phyloP scores from a whole-genome alignment of 495 filamentous ascomycete genomes.

The Glonium stellatum region DNA sequence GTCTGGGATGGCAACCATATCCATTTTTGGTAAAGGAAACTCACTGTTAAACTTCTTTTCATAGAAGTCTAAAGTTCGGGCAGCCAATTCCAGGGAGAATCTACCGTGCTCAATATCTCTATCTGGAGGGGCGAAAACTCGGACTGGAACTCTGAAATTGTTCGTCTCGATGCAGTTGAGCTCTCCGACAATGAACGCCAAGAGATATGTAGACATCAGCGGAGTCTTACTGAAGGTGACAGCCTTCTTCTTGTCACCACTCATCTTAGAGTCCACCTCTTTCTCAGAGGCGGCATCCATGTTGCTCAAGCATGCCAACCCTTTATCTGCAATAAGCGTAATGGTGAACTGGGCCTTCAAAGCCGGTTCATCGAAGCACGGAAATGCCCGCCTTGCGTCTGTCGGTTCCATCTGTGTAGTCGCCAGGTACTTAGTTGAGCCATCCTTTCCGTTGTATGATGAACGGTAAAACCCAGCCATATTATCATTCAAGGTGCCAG shows the following conservation, averaged over 20 bases:
- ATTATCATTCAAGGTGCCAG: constrained; percentile 65
- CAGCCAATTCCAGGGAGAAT: constrained; percentile 63
- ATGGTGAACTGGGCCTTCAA: constrained; percentile 68
- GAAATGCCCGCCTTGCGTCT: constrained; percentile 66
- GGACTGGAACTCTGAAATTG: constrained; percentile 64
- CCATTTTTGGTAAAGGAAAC: constrained; percentile 80
- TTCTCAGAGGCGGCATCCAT: constrained; percentile 68
- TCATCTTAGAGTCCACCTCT: constrained; percentile 50
- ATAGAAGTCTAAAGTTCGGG: constrained; percentile 62
- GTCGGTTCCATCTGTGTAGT: constrained; percentile 82
- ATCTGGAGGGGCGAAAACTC: constrained; percentile 60
- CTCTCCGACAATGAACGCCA: constrained; percentile 71
- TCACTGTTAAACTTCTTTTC: constrained; percentile 67
- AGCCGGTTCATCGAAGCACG: constrained; percentile 72
- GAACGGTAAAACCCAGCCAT: constrained; percentile 80
- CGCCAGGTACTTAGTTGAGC: constrained; percentile 56
- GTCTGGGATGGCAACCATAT: constrained; percentile 96
- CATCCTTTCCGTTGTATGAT: constrained; percentile 61
- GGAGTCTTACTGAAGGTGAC: constrained; percentile 70
- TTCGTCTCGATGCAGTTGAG: constrained; percentile 69
- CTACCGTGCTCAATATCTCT: constrained; percentile 59
- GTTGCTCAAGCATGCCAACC: constrained; percentile 70
- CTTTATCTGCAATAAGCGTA: constrained; percentile 65
- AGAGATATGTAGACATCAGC: constrained; percentile 70
- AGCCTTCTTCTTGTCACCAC: constrained; percentile 54